Evolutionary conservation across 1,284 basidiomycete genomes (phyloP).

Genomic region (Cryptococcus hybrid): DNA sequence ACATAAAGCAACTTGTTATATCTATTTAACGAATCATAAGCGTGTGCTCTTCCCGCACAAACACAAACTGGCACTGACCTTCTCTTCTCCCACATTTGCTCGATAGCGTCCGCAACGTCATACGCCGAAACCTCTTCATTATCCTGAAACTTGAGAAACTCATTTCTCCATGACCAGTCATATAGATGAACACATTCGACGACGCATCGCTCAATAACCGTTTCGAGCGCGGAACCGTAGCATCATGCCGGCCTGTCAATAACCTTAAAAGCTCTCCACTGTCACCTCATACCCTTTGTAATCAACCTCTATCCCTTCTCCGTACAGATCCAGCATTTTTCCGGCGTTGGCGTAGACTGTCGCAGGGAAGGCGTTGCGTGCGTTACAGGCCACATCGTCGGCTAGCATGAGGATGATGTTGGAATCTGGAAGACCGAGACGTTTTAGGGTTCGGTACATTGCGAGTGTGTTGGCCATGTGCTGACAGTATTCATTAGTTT

Average conservation of each 20-base stretch:
- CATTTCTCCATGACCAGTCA: constrained; percentile 97
- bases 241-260: constrained; percentile 73
- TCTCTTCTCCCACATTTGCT: constrained; percentile 97
- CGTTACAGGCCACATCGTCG: constrained; percentile 92
- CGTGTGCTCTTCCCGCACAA: too few species aligned
- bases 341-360: constrained; percentile 83
- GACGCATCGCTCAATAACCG: constrained; percentile 84
- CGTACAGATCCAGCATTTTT: constrained; percentile 83
- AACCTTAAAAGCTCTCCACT: constrained; percentile 93
- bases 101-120: constrained; percentile 93
- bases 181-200: constrained; percentile 96
- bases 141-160: constrained; percentile 99
- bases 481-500: constrained; percentile 50
- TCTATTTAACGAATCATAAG: constrained; percentile 49
- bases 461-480: constrained; percentile 98
- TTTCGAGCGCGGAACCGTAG: constrained; percentile 78
- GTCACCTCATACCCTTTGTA: constrained; percentile 98
- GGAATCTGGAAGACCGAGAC: constrained; percentile 94
- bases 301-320: constrained; percentile 95
- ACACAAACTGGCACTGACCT: constrained; percentile 56
- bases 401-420: constrained; percentile 99
- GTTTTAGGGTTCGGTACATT: constrained; percentile 98
- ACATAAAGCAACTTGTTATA: constrained; percentile 98
- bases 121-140: constrained; percentile 96
- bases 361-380: constrained; percentile 87